Conservation (phyloP, 2,329 filamentous ascomycete genomes). For the Cercospora janseana region DNA sequence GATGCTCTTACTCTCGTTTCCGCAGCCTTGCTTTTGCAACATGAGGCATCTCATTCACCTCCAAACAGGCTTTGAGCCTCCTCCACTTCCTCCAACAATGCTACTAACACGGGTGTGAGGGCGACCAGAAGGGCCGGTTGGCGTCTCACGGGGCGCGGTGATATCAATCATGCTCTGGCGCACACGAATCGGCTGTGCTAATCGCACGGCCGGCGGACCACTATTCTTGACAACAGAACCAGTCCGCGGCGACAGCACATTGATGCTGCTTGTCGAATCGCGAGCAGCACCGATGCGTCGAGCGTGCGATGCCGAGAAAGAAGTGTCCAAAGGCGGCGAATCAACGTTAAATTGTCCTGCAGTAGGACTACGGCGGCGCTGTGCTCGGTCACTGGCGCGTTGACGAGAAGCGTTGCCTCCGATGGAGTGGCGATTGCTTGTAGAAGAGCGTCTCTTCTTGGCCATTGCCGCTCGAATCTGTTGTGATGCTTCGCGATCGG, state of each 20-base stretch:
- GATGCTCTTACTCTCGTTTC: neutral
- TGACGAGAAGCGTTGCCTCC: slow-evolving; percentile 35
- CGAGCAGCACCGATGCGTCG: slow-evolving; percentile 64
- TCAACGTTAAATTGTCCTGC: slow-evolving; percentile 39
- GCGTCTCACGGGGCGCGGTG: slow-evolving; percentile 16
- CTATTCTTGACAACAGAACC: slow-evolving; percentile 56
- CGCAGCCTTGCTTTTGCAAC: neutral
- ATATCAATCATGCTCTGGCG: slow-evolving; percentile 27
- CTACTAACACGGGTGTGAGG: slow-evolving; percentile 19
- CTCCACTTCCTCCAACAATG: slow-evolving; percentile 14
- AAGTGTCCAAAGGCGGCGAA: slow-evolving; percentile 56
- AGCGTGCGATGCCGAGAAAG: slow-evolving; percentile 66
- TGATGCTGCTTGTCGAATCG: slow-evolving; percentile 44
- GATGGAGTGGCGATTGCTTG: slow-evolving; percentile 30
- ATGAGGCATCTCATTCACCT: slow-evolving; percentile 3
- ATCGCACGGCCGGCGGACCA: slow-evolving; percentile 14
- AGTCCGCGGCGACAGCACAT: slow-evolving; percentile 60
- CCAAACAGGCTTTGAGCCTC: slow-evolving; percentile 16
- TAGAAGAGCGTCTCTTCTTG: slow-evolving; percentile 45
- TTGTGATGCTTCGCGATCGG: slow-evolving; percentile 30
- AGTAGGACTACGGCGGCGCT: slow-evolving; percentile 58
- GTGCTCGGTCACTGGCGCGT: slow-evolving; percentile 38
- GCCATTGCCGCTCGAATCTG: slow-evolving; percentile 49
- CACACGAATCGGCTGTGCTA: slow-evolving; percentile 8
- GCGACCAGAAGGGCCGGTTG: slow-evolving; percentile 11